phyloP scores from a whole-genome alignment of 306 rosid species.

The Herpetospermum pedunculosum region DNA sequence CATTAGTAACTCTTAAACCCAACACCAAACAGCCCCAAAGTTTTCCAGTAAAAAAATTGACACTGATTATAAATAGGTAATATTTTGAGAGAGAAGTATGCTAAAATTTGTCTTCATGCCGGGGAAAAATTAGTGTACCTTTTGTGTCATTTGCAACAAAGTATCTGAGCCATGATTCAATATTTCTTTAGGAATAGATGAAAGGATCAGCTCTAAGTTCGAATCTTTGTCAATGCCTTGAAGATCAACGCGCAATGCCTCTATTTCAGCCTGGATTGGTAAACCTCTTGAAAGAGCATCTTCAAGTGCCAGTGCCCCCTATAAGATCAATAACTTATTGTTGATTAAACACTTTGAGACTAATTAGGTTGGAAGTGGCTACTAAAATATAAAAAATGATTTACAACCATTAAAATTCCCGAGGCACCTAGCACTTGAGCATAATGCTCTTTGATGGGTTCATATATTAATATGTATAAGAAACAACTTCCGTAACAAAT shows the following conservation, averaged over 20 bases:
- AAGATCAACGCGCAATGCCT: slow-evolving; percentile 49
- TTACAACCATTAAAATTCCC: neutral
- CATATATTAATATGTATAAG: neutral
- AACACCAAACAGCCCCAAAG: neutral
- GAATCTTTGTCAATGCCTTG: slow-evolving; percentile 74
- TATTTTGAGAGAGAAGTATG: neutral
- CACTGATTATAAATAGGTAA: neutral
- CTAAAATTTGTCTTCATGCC: neutral
- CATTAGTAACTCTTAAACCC: neutral
- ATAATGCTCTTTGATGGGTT: neutral
- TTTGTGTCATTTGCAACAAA: slow-evolving; percentile 56
- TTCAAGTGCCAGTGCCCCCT: slow-evolving; percentile 90
- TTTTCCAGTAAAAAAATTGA: neutral
- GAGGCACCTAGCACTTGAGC: neutral
- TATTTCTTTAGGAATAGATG: slow-evolving; percentile 86
- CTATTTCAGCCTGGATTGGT: slow-evolving; percentile 74
- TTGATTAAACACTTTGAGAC: slow-evolving; percentile 2
- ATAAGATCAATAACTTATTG: slow-evolving; percentile 25
- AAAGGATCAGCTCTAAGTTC: slow-evolving; percentile 61
- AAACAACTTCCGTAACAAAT: neutral
- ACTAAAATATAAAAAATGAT: neutral
- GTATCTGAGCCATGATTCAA: slow-evolving; percentile 57
- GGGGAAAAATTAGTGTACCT: slow-evolving; percentile 23
- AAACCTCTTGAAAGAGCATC: slow-evolving; percentile 81
- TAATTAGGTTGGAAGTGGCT: slow-evolving; percentile 1